Conservation (phyloP, 129 eudicot genomes). For the Centaurea solstitialis region DNA sequence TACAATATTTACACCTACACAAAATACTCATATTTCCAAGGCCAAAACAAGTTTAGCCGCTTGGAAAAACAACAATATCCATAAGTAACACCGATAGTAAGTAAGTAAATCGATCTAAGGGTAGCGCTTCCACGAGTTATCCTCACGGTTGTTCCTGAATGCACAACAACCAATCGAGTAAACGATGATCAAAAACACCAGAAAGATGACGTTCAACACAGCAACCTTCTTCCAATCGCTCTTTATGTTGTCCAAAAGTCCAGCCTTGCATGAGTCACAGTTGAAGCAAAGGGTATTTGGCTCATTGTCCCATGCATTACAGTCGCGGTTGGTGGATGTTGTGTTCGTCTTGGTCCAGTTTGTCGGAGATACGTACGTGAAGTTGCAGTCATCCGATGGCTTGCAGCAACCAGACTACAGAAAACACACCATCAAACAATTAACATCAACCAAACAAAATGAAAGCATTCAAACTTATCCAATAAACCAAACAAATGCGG, state of each 20-base stretch:
- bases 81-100: conserved; percentile 4
- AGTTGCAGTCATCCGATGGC: conserved; percentile 63
- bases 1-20: conserved; percentile 9
- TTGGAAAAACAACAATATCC: not conserved
- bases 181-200: conserved; percentile 67
- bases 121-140: conserved; percentile 65
- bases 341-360: conserved; percentile 56
- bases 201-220: conserved; percentile 62
- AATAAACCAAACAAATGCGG: not conserved
- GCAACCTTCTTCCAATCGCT: conserved; percentile 90
- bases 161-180: conserved; percentile 88
- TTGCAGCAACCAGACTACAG: conserved; percentile 95
- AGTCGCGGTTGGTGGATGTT: conserved; percentile 46
- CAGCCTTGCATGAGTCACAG: conserved; percentile 94
- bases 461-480: not conserved
- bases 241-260: conserved; percentile 82
- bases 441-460: not conserved
- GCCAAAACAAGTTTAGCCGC: not conserved
- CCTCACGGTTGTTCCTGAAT: conserved; percentile 78
- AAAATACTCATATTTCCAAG: not conserved
- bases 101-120: conserved; percentile 37
- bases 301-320: conserved; percentile 66
- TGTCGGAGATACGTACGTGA: conserved; percentile 59
- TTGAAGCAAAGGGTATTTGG: conserved; percentile 53
- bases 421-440: not conserved